A percentile compares a stretch with the other conserved stretches of the same genome.
Conservation (phyloP, 1,284 basidiomycete species). For the Vanrija humicola region DNA sequence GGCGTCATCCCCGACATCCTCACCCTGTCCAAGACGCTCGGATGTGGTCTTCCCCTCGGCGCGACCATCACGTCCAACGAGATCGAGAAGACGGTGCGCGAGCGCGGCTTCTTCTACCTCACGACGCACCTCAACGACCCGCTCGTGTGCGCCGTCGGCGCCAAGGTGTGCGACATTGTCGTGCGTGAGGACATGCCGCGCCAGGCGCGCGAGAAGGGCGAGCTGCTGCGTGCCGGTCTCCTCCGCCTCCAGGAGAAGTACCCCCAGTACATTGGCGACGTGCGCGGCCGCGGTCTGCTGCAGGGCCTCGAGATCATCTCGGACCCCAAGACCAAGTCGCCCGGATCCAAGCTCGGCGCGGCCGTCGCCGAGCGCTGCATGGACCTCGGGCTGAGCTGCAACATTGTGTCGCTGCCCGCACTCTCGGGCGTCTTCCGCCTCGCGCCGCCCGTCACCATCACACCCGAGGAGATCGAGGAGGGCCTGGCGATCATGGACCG, state of each 20-base stretch:
- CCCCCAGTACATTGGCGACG: constrained; percentile 61
- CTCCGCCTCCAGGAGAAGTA: constrained; percentile 48
- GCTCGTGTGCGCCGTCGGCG: constrained; percentile 52
- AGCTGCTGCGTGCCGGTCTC: constrained; percentile 54
- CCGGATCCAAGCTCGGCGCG: constrained; percentile 46
- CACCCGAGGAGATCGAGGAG: constrained; percentile 56
- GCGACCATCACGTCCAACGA: constrained; percentile 71
- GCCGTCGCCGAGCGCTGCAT: constrained; percentile 59
- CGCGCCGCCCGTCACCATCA: constrained; percentile 64
- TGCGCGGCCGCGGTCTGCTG: constrained; percentile 75
- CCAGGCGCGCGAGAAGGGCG: constrained; percentile 25
- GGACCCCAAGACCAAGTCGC: constrained; percentile 15
- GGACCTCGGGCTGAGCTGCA: constrained; percentile 71
- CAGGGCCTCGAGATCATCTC: constrained; percentile 73
- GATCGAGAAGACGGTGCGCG: constrained; percentile 36
- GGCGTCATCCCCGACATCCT: constrained; percentile 79
- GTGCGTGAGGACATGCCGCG: constrained; percentile 23
- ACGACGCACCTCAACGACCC: constrained; percentile 41
- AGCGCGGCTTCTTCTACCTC: constrained; percentile 50
- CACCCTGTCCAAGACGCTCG: constrained; percentile 84
- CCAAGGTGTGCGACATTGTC: constrained; percentile 70
- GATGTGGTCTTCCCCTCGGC: constrained; percentile 87
- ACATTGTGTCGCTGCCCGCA: constrained; percentile 29
- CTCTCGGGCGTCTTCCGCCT: constrained; percentile 57
- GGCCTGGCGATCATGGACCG: constrained; percentile 57